Conservation (phyloP, 2,329 filamentous ascomycete genomes). For the Coniochaeta sp. region DNA sequence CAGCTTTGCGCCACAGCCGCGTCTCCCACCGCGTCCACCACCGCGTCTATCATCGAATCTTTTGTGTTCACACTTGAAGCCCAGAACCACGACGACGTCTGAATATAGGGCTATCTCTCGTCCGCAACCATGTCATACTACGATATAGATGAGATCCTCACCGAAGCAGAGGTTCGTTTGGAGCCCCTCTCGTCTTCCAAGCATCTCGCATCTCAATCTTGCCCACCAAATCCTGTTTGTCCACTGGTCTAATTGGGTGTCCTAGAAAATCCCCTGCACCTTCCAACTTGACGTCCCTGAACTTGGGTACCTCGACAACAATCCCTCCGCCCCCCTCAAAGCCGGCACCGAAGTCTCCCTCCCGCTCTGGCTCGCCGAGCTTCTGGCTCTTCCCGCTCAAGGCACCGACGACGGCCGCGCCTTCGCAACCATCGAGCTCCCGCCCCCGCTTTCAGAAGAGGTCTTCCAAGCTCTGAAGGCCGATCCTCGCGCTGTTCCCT, state of each 20-base stretch:
- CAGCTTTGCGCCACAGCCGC: neutral
- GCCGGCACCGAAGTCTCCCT: slow-evolving; percentile 72
- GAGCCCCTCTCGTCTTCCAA: neutral
- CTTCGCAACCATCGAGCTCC: slow-evolving; percentile 75
- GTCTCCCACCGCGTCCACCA: neutral
- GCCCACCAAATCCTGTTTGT: slow-evolving; percentile 4
- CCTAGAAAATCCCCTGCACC: slow-evolving; percentile 86
- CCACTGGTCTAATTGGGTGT: slow-evolving; percentile 1
- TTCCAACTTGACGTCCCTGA: slow-evolving; percentile 86
- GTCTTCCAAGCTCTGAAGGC: slow-evolving; percentile 88
- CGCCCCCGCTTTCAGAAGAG: slow-evolving; percentile 64
- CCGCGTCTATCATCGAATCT: slow-evolving; percentile 3
- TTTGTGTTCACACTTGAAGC: too few relatives aligned
- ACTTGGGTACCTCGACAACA: slow-evolving; percentile 84
- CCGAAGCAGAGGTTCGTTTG: slow-evolving; percentile 64
- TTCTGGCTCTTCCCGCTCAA: slow-evolving; percentile 61
- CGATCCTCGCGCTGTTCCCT: slow-evolving; percentile 75
- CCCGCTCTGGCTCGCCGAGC: slow-evolving; percentile 90
- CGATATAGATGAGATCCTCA: slow-evolving; percentile 76
- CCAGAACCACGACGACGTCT: neutral
- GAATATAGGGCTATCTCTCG: neutral
- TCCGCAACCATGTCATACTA: slow-evolving; percentile 62
- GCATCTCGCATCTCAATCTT: neutral
- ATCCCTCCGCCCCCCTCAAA: slow-evolving; percentile 63
- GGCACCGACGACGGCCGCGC: slow-evolving; percentile 34